phyloP scores from a whole-genome alignment of 2,329 filamentous ascomycete species.

The Penicillium sp. region DNA sequence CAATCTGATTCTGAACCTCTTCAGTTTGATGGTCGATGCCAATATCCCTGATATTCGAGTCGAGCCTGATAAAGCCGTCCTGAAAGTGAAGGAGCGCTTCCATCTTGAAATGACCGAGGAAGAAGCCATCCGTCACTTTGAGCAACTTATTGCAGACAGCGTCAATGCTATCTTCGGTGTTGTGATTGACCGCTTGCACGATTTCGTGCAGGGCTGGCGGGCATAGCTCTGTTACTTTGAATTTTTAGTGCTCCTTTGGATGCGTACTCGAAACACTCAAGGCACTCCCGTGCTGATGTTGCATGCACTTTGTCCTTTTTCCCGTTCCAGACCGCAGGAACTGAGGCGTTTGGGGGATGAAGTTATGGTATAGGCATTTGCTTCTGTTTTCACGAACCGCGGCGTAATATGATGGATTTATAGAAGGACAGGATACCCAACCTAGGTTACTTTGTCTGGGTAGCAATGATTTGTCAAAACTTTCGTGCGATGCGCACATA shows the following conservation, averaged over 20 bases:
- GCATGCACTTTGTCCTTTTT: neutral
- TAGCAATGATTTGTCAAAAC: neutral
- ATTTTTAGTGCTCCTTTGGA: neutral
- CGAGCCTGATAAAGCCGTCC: constrained; percentile 87
- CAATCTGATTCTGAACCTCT: constrained; percentile 89
- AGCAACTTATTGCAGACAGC: constrained; percentile 85
- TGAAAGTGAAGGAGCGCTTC: constrained; percentile 93
- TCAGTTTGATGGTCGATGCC: constrained; percentile 94
- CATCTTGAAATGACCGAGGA: constrained; percentile 89
- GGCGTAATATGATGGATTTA: constrained; percentile 8
- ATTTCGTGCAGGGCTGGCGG: constrained; percentile 86
- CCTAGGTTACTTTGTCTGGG: neutral
- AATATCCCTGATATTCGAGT: constrained; percentile 94
- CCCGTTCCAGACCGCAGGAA: neutral
- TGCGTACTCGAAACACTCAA: neutral
- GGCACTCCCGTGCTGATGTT: neutral
- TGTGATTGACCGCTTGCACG: constrained; percentile 91
- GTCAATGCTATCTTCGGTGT: constrained; percentile 86
- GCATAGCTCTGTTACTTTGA: constrained; percentile 45
- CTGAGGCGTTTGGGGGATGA: neutral
- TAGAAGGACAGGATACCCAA: constrained; percentile 13
- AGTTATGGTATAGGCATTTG: neutral
- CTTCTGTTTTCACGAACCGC: neutral
- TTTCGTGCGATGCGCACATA: neutral
- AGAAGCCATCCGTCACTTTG: constrained; percentile 84